phyloP scores from a whole-genome alignment of 345 rosid genomes.

The Sonneratia caseolaris region DNA sequence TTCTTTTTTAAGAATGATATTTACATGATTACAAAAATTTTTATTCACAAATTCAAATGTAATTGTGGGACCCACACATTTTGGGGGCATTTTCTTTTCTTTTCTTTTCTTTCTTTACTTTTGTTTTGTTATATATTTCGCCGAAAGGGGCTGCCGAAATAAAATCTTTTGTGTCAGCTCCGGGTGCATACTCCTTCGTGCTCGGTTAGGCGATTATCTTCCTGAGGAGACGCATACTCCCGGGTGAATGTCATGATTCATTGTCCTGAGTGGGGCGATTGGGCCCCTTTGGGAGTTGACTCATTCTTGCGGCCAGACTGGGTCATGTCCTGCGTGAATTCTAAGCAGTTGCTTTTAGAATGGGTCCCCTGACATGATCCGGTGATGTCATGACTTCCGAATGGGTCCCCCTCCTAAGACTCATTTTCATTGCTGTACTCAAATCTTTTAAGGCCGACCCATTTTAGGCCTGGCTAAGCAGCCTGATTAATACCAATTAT shows the following conservation, averaged over 20 bases:
- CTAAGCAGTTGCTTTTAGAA: background rate
- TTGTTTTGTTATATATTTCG: background rate
- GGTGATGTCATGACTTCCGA: background rate
- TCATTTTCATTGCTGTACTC: too few species aligned
- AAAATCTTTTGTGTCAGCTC: background rate
- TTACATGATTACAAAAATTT: too few species aligned
- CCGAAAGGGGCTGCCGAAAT: slow-evolving; percentile 4
- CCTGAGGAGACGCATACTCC: background rate
- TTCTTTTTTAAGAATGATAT: too few species aligned
- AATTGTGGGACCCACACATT: slow-evolving; percentile 1
- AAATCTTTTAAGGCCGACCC: too few species aligned
- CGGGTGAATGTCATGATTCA: background rate
- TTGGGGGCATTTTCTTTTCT: background rate
- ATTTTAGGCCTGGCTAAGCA: too few species aligned
- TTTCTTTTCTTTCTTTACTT: too few species aligned
- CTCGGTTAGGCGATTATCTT: background rate
- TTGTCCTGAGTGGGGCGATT: background rate
- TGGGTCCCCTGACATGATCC: background rate
- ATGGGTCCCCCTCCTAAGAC: too few species aligned
- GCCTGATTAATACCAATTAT: too few species aligned
- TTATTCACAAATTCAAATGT: too few species aligned
- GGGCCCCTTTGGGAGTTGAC: background rate
- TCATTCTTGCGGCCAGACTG: background rate
- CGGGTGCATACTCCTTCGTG: background rate
- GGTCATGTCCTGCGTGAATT: background rate